phyloP scores from a whole-genome alignment of 495 filamentous ascomycete species.

The Sporormia fimetaria region DNA sequence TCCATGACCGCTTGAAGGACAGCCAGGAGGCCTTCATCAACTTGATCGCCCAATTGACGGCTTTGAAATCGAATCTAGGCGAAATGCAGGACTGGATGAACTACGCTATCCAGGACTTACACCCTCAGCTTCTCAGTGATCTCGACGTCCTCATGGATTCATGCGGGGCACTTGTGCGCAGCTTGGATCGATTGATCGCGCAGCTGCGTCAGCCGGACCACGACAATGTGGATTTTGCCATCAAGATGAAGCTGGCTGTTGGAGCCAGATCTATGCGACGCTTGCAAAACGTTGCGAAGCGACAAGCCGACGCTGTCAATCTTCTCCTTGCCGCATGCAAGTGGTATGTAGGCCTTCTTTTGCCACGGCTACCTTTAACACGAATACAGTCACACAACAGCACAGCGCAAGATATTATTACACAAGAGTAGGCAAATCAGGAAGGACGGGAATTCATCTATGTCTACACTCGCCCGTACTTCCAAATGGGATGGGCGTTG shows the following conservation, averaged over 20 bases:
- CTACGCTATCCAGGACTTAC: conserved; percentile 17
- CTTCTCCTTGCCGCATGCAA: conserved; percentile 23
- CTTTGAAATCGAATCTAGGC: conserved; percentile 15
- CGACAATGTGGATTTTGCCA: conserved; percentile 16
- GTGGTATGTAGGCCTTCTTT: conserved; percentile 11
- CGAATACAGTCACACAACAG: conserved; percentile 15
- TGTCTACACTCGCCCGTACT: conserved; percentile 7
- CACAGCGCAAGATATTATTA: conserved; percentile 19
- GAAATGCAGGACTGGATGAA: conserved; percentile 25
- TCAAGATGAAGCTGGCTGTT: conserved; percentile 15
- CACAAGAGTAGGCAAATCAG: conserved; percentile 22
- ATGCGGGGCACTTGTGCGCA: conserved; percentile 10
- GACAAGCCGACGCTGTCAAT: conserved; percentile 19
- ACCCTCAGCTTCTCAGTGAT: conserved; percentile 19
- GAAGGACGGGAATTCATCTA: conserved; percentile 16
- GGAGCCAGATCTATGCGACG: conserved; percentile 14
- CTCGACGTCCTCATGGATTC: conserved; percentile 17
- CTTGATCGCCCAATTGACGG: conserved; percentile 20
- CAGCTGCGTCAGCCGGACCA: conserved; percentile 17
- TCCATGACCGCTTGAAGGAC: conserved; percentile 22
- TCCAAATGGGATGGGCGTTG: conserved; percentile 7
- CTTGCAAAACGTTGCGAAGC: conserved; percentile 13
- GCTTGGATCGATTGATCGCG: conserved; percentile 7
- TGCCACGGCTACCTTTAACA: conserved; percentile 3
- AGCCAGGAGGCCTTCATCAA: conserved; percentile 19